Evolutionary conservation across 768 basidiomycete genomes (phyloP).

Genomic region (Clitopilus passeckerianus): DNA sequence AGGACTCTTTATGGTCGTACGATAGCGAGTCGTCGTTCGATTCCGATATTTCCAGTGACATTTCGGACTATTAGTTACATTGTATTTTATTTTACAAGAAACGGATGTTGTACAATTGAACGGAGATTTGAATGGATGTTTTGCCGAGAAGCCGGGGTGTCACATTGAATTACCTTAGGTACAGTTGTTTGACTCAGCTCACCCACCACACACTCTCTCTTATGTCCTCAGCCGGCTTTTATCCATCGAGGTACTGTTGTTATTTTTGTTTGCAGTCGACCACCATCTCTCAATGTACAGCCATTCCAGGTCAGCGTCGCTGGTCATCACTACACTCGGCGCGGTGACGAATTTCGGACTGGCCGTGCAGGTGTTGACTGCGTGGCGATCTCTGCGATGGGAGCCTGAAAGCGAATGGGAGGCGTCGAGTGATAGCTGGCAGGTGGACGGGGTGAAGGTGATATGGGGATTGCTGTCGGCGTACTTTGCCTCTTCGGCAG

Average conservation of each 20-base stretch:
- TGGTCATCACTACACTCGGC: slow-evolving; percentile 21
- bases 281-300: slow-evolving; percentile 13
- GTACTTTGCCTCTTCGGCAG: slow-evolving; percentile 63
- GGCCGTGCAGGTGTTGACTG: slow-evolving; percentile 20
- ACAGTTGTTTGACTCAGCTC: slow-evolving; percentile 13
- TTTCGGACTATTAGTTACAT: background rate
- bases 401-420: slow-evolving; percentile 47
- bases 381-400: slow-evolving; percentile 29
- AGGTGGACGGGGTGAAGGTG: slow-evolving; percentile 39
- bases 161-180: background rate
- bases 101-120: background rate
- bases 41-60: background rate
- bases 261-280: slow-evolving; percentile 1
- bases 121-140: background rate
- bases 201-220: slow-evolving; percentile 2
- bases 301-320: slow-evolving; percentile 18
- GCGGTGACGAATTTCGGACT: slow-evolving; percentile 25
- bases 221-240: slow-evolving; percentile 8
- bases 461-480: slow-evolving; percentile 60
- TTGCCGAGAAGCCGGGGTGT: background rate
- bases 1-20: background rate
- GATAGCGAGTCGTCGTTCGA: background rate
- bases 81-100: background rate
- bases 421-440: slow-evolving; percentile 30
- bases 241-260: slow-evolving; percentile 7